These are phyloP conservation scores for Suhomyces choctaworum DNA, from an alignment of 1,139 yeast species.

Conservation along the genomic window DNA sequence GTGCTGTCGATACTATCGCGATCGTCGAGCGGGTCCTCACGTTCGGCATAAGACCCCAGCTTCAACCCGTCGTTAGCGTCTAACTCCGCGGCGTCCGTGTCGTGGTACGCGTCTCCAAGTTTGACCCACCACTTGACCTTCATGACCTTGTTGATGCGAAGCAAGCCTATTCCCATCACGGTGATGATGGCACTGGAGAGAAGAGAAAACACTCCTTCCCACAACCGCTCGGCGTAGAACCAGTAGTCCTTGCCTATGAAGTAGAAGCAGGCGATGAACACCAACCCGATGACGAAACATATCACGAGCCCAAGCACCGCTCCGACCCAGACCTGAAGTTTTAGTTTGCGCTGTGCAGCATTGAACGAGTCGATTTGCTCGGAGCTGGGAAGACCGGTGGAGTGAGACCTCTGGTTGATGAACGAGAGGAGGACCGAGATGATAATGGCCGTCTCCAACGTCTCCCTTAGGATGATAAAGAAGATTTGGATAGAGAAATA, in stretches of 20 bases:
- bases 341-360: slow-evolving; percentile 33
- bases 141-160: slow-evolving; percentile 66
- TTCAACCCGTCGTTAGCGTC: slow-evolving; percentile 2
- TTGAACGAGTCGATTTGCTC: slow-evolving; percentile 7
- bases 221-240: slow-evolving; percentile 78
- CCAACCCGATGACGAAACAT: slow-evolving; percentile 75
- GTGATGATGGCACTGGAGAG: slow-evolving; percentile 81
- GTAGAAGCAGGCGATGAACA: slow-evolving; percentile 75
- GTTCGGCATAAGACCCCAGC: background rate
- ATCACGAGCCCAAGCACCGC: slow-evolving; percentile 68
- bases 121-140: slow-evolving; percentile 52
- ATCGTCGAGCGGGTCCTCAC: background rate
- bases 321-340: slow-evolving; percentile 82
- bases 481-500: slow-evolving; percentile 75
- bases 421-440: slow-evolving; percentile 83
- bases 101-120: slow-evolving; percentile 41
- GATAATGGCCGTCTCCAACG: slow-evolving; percentile 83
- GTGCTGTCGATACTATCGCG: slow-evolving; percentile 17
- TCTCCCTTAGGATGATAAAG: slow-evolving; percentile 84
- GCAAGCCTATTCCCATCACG: slow-evolving; percentile 83
- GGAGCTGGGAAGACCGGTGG: slow-evolving; percentile 22
- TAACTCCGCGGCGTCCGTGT: slow-evolving; percentile 7
- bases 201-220: slow-evolving; percentile 90
- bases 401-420: slow-evolving; percentile 55
- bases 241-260: slow-evolving; percentile 77